A percentile compares a stretch with the other conserved stretches of the same genome.
phyloP scores from a whole-genome alignment of 2,329 filamentous ascomycete species.

The Helotiales sp. region DNA sequence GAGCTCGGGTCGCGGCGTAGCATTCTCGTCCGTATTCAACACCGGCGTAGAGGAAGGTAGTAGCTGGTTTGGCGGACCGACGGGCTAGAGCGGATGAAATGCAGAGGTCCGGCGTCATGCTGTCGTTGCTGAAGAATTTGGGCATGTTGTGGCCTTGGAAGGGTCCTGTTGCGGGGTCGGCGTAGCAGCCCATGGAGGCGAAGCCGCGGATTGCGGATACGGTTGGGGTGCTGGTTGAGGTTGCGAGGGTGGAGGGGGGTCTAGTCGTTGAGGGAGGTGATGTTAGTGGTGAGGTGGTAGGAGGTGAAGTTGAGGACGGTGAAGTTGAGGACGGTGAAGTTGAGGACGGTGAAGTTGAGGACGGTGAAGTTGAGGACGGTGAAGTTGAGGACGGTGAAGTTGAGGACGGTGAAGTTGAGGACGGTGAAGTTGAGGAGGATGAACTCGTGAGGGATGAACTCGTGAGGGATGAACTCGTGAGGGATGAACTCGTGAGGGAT shows the following conservation, averaged over 20 bases:
- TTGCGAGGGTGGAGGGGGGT: neutral
- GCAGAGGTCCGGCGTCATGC: constrained; percentile 45
- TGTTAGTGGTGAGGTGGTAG: constrained; percentile 9
- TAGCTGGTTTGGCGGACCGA: constrained; percentile 39
- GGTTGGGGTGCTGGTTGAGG: neutral
- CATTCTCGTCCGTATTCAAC: constrained; percentile 46
- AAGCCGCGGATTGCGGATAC: constrained; percentile 38
- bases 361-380: neutral
- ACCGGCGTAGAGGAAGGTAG: constrained; percentile 40
- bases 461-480: neutral
- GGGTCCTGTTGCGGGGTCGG: constrained; percentile 33
- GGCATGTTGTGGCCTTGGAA: constrained; percentile 41
- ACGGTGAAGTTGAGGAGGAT: constrained; percentile 4
- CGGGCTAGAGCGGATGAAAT: constrained; percentile 42
- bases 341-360: constrained; percentile 25
- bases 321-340: constrained; percentile 6
- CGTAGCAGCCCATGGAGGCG: constrained; percentile 43
- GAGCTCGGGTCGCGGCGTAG: constrained; percentile 40
- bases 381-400: constrained; percentile 6
- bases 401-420: neutral
- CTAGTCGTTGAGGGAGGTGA: neutral
- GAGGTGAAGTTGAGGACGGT: constrained; percentile 12
- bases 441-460: neutral
- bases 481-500: neutral
- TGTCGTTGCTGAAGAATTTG: constrained; percentile 42